Conservation (phyloP, 768 basidiomycete genomes). For the Tulasnella sp. region DNA sequence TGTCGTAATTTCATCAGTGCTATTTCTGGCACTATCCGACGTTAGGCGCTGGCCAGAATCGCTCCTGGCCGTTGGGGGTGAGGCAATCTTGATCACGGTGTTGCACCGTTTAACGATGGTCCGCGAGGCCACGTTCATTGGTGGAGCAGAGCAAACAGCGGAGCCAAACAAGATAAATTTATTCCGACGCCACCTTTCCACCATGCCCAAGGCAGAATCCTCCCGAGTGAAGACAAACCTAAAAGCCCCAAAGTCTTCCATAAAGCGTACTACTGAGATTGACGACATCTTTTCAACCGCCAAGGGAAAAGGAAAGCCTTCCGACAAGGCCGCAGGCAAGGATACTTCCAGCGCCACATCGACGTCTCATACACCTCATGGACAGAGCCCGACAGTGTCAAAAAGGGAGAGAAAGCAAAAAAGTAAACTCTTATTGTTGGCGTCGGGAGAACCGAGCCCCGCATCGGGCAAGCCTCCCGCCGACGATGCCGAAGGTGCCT, state of each 20-base stretch:
- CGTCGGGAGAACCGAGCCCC: slow-evolving; percentile 4
- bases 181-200: background rate
- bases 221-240: background rate
- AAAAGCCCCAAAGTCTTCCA: background rate
- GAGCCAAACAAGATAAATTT: background rate
- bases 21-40: background rate
- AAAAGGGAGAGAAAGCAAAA: slow-evolving; percentile 48
- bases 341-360: slow-evolving; percentile 33
- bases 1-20: background rate
- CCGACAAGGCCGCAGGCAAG: slow-evolving; percentile 22
- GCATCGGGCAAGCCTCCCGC: slow-evolving; percentile 30
- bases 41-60: background rate
- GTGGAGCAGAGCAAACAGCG: background rate
- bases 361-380: slow-evolving; percentile 31
- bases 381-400: slow-evolving; percentile 12
- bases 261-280: slow-evolving; percentile 50
- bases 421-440: slow-evolving; percentile 39
- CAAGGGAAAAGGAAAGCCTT: slow-evolving; percentile 40
- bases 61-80: background rate
- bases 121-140: background rate
- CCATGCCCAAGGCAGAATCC: slow-evolving; percentile 42
- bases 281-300: slow-evolving; percentile 74
- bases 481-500: slow-evolving; percentile 29
- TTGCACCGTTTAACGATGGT: background rate
- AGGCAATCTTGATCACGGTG: background rate